phyloP scores from a whole-genome alignment of 306 rosid genomes.

The Boehmeria nivea region DNA sequence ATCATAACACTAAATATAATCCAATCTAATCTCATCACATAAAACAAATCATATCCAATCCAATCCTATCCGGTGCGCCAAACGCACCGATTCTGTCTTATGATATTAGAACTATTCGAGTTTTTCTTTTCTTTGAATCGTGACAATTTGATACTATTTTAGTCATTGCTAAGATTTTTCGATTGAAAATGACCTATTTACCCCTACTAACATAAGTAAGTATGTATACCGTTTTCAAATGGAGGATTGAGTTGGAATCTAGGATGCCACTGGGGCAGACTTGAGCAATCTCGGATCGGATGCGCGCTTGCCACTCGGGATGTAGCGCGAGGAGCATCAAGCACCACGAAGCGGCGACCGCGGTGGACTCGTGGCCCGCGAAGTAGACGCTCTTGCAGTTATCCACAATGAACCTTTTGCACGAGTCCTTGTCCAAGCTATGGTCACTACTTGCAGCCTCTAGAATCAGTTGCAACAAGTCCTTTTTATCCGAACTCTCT shows the following conservation, averaged over 20 bases:
- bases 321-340: conserved; percentile 79
- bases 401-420: conserved; percentile 73
- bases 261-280: conserved; percentile 51
- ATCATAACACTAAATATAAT: no score
- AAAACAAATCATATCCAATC: no score
- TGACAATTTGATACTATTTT: no score
- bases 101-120: no score
- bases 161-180: no score
- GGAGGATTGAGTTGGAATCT: conserved; percentile 43
- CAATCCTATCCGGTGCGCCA: no score
- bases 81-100: no score
- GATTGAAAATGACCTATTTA: no score
- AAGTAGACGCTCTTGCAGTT: conserved; percentile 90
- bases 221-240: conserved; percentile 68
- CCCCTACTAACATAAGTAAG: no score
- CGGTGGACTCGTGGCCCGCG: conserved; percentile 91
- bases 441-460: conserved; percentile 55
- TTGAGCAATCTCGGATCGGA: conserved; percentile 54
- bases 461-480: conserved; percentile 63
- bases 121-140: no score
- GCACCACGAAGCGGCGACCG: conserved; percentile 78
- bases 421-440: conserved; percentile 39
- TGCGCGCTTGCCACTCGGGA: conserved; percentile 73
- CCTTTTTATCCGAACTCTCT: conserved; percentile 48
- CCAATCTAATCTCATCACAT: no score